phyloP scores from a whole-genome alignment of 108 stramenopile genomes.

The Cyclostephanos tholiformis region DNA sequence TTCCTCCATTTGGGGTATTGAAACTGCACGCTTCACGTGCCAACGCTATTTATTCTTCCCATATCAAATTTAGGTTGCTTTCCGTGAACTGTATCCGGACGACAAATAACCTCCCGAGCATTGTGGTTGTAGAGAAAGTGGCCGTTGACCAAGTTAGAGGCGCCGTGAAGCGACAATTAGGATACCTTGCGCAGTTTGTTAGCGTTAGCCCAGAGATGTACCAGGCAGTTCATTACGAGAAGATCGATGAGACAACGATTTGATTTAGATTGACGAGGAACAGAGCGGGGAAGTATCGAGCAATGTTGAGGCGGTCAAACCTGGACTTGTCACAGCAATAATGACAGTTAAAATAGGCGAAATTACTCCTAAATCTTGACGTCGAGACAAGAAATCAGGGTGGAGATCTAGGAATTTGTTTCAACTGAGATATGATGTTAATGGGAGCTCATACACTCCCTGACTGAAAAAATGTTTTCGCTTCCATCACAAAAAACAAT shows the following conservation, averaged over 20 bases:
- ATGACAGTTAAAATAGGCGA: too few relatives aligned
- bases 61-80: constrained; percentile 37
- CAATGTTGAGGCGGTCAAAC: too few relatives aligned
- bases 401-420: too few relatives aligned
- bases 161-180: constrained; percentile 65
- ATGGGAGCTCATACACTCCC: too few relatives aligned
- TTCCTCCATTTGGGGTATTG: not conserved
- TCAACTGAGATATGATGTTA: too few relatives aligned
- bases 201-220: constrained; percentile 72
- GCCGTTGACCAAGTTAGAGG: constrained; percentile 55
- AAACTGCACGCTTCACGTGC: not conserved
- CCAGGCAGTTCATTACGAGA: constrained; percentile 62
- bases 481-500: too few relatives aligned
- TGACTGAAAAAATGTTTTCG: too few relatives aligned
- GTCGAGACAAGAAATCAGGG: too few relatives aligned
- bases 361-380: too few relatives aligned
- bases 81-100: constrained; percentile 66
- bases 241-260: constrained; percentile 59
- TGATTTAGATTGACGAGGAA: constrained; percentile 6
- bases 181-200: constrained; percentile 64
- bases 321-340: too few relatives aligned
- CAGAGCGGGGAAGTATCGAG: too few relatives aligned
- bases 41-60: not conserved
- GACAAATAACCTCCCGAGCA: constrained; percentile 72
- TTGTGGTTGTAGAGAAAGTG: constrained; percentile 70